Conservation (phyloP, 2,329 filamentous ascomycete species). For the Colletotrichum paranaense region DNA sequence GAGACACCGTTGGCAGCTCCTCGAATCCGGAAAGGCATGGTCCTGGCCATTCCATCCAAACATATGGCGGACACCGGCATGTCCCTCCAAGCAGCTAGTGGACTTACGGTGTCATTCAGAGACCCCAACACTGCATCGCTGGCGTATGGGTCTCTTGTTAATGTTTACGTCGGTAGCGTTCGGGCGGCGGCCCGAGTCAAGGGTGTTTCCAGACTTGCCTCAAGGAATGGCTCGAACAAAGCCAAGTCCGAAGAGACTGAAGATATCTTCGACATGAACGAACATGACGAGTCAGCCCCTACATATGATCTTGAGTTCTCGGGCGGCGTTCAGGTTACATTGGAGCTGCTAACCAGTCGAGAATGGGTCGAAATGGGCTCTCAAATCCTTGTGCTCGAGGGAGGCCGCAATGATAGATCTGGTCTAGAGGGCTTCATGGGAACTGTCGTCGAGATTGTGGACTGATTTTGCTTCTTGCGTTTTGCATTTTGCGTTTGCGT, state of each 20-base stretch:
- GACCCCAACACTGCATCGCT: constrained; percentile 72
- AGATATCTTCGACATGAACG: constrained; percentile 65
- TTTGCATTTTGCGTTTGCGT: background rate
- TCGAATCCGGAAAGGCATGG: constrained; percentile 82
- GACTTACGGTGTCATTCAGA: constrained; percentile 78
- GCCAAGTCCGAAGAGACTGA: constrained; percentile 55
- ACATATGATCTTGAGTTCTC: constrained; percentile 36
- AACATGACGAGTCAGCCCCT: constrained; percentile 49
- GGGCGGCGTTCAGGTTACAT: constrained; percentile 65
- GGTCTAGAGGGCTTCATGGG: constrained; percentile 81
- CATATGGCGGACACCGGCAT: constrained; percentile 67
- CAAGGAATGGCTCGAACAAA: background rate
- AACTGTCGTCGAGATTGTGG: constrained; percentile 70
- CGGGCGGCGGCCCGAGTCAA: constrained; percentile 80
- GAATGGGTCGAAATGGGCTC: constrained; percentile 82
- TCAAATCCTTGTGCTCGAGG: constrained; percentile 77
- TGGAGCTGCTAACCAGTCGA: constrained; percentile 75
- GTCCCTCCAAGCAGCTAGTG: constrained; percentile 73
- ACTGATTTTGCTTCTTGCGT: constrained; percentile 50
- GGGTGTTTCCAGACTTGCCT: constrained; percentile 13
- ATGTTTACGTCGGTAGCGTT: constrained; percentile 89
- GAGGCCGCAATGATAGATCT: constrained; percentile 73
- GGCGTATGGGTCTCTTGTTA: constrained; percentile 75
- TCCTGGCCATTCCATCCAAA: constrained; percentile 73
- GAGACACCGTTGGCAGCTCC: constrained; percentile 46